Evolutionary conservation across 805 yeast species (phyloP), one percentile per base, ranked within the genome.

Genomic region (Candida incommunis): DNA sequence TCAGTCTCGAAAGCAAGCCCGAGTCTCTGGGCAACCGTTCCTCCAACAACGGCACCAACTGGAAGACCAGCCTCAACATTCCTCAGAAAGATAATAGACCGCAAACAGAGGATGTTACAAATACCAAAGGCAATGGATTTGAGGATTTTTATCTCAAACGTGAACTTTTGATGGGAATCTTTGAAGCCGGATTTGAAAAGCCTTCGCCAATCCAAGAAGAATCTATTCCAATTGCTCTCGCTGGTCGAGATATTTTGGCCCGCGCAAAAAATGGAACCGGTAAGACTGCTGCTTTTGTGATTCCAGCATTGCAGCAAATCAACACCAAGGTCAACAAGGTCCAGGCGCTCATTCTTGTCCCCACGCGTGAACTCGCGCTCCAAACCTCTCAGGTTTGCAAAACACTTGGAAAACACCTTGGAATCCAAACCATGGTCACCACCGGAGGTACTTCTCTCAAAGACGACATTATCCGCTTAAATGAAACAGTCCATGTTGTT

Each of bases 191-290:
- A 43, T 92, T 92, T 60, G 98, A 92, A 63, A 86, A 83, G 59
- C 98, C 98, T 3, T 84, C 95, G 24, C 98, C 98, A 18, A 87
- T 92, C 60, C 98, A 92, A 66, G 96, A 90, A 66, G 97, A 88
- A 63, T 77, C 95, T 4, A 92, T 92, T 47, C 98, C 98, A 2
- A 85, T 86, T 58, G 96, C 96, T 0, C 72, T 92, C 41, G 81
- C 92, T 46, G 97, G 97, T 44, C 79, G 95, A 67, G 98, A 92
- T 64, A 82, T 92, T 48, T 73, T 92, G 51, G 98, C 98, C 15
- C 77, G 98, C 68, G 97, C 98, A 40, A 92, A 92, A 63, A 92
- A 92, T 66, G 98, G 98, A 51, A 92, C 98, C 1, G 98, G 98
- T 57, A 92, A 92, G 62, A 92, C 98, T 5, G 98, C 97, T 1